Conservation (phyloP, 768 basidiomycete genomes). For the Suillus decipiens region DNA sequence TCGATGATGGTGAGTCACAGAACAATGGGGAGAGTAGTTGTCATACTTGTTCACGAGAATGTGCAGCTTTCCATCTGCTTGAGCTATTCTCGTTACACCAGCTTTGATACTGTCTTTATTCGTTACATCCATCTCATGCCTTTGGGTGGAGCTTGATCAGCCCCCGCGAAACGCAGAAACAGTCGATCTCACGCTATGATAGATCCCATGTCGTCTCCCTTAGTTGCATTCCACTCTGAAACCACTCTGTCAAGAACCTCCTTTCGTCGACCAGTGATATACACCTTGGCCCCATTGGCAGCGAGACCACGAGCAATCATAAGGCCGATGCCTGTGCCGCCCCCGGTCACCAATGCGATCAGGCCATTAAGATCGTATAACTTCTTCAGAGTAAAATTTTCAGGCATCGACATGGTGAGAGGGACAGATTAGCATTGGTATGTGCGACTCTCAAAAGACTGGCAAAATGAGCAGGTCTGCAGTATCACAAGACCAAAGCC, state of each 20-base stretch:
- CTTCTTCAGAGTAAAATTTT: conserved; percentile 26
- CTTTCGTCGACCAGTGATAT: conserved; percentile 71
- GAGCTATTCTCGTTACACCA: conserved; percentile 42
- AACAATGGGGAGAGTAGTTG: not conserved
- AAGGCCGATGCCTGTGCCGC: conserved; percentile 56
- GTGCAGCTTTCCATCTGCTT: conserved; percentile 65
- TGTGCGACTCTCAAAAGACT: not conserved
- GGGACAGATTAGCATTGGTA: not conserved
- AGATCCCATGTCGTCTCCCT: conserved; percentile 42
- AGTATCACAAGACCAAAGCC: not conserved
- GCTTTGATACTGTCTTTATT: conserved; percentile 62
- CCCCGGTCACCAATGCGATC: conserved; percentile 51
- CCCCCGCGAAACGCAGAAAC: conserved; percentile 4
- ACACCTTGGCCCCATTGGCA: conserved; percentile 77
- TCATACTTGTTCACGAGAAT: conserved; percentile 82
- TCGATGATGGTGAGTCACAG: not conserved
- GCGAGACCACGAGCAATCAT: conserved; percentile 77
- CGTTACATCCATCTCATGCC: conserved; percentile 72
- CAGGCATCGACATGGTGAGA: conserved; percentile 26
- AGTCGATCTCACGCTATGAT: conserved; percentile 56
- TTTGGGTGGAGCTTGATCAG: conserved; percentile 24
- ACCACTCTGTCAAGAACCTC: conserved; percentile 62
- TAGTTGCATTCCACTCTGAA: conserved; percentile 45
- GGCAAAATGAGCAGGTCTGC: not conserved
- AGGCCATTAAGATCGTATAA: conserved; percentile 57